Conservation (phyloP, 257 asterid species). For the Penstemon davidsonii region DNA sequence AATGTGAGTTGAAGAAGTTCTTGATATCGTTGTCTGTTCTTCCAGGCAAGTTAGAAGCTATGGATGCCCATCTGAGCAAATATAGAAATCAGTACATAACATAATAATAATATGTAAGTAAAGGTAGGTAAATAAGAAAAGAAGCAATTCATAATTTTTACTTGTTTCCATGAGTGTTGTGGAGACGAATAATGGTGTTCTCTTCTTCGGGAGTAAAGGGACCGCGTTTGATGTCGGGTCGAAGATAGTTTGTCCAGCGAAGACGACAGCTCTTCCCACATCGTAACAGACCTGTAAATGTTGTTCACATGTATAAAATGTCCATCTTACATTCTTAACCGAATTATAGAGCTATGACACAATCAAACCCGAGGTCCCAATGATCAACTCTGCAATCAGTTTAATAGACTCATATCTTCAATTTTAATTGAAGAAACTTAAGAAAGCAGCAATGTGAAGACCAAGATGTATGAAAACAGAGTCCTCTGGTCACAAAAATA, state of each 20-base stretch:
- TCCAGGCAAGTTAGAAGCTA: conserved; percentile 65
- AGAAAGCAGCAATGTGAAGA: too few relatives aligned
- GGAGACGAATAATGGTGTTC: conserved; percentile 46
- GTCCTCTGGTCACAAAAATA: too few relatives aligned
- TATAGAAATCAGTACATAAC: not conserved
- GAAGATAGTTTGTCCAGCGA: conserved; percentile 76
- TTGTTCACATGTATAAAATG: conserved; percentile 18
- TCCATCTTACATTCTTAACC: not conserved
- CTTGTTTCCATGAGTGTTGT: conserved; percentile 59
- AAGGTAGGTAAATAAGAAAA: not conserved
- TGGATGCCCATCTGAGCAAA: conserved; percentile 62
- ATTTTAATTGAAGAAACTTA: too few relatives aligned
- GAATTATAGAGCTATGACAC: too few relatives aligned
- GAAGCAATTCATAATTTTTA: conserved; percentile 24
- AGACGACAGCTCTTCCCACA: conserved; percentile 89
- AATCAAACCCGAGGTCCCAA: too few relatives aligned
- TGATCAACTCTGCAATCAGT: too few relatives aligned
- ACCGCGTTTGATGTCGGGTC: conserved; percentile 68
- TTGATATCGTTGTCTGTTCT: conserved; percentile 72
- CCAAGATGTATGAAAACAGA: too few relatives aligned
- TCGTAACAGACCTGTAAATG: conserved; percentile 55
- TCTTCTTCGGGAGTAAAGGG: conserved; percentile 57
- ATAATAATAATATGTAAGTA: too few relatives aligned
- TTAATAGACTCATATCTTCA: too few relatives aligned
- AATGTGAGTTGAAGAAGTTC: conserved; percentile 79